Evolutionary conservation across 1,139 yeast genomes (phyloP).

Genomic region (Schizosaccharomyces versatilis): DNA sequence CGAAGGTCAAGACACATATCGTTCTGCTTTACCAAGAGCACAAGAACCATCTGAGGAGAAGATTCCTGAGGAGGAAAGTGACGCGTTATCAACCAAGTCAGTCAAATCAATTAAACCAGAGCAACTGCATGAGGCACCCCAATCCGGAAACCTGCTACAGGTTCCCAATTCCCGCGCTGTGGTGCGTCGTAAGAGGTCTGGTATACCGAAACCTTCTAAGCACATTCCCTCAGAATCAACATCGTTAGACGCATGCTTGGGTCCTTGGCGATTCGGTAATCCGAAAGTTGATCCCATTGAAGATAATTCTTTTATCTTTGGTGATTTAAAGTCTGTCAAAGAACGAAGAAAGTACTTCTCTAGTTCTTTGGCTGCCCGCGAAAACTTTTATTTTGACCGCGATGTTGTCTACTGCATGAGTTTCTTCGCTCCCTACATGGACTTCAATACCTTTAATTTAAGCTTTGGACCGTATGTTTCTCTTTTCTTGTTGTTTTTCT

Average conservation of each 20-base stretch:
- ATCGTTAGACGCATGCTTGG: constrained; percentile 4
- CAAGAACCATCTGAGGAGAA: no score
- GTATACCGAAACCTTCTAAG: not conserved
- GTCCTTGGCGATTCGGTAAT: constrained; percentile 10
- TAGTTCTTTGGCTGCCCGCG: constrained; percentile 4
- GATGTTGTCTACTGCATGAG: constrained; percentile 11
- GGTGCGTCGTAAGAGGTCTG: no score
- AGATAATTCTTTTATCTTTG: constrained; percentile 9
- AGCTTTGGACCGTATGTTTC: constrained; percentile 8
- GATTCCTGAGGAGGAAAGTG: no score
- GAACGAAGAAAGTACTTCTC: constrained; percentile 10
- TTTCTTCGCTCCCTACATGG: constrained; percentile 10
- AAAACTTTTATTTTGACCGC: constrained; percentile 7
- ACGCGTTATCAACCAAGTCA: no score
- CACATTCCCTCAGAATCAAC: constrained; percentile 1
- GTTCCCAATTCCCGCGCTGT: no score
- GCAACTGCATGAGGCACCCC: no score
- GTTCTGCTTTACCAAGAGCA: no score
- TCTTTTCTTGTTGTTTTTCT: not conserved
- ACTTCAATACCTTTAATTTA: constrained; percentile 10
- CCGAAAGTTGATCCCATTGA: constrained; percentile 10
- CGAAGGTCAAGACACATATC: no score
- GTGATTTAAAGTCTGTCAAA: constrained; percentile 7
- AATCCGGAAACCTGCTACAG: no score
- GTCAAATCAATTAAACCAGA: no score